Conservation (phyloP, 2,329 filamentous ascomycete species). For the Zasmidium cellare region DNA sequence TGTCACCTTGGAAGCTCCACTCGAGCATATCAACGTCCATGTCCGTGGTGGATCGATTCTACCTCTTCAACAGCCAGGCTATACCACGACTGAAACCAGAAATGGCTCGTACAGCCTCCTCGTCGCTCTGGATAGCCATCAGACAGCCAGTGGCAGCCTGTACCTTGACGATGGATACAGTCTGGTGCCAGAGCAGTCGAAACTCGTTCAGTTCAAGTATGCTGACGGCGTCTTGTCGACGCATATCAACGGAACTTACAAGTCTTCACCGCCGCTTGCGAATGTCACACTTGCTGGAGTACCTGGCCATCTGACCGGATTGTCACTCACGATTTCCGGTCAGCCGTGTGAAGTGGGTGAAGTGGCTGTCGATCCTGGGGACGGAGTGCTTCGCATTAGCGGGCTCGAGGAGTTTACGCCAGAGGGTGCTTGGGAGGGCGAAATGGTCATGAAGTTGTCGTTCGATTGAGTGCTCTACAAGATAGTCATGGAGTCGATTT, state of each 20-base stretch:
- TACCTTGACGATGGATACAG: conserved; percentile 68
- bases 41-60: conserved; percentile 25
- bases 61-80: conserved; percentile 23
- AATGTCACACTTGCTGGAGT: conserved; percentile 29
- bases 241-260: conserved; percentile 22
- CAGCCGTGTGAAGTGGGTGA: conserved; percentile 4
- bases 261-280: conserved; percentile 21
- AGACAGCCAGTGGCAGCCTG: conserved; percentile 8
- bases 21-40: conserved; percentile 30
- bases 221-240: conserved; percentile 18
- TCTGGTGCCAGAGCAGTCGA: conserved; percentile 55
- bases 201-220: conserved; percentile 46
- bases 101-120: conserved; percentile 15
- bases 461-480: too few relatives aligned
- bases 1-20: conserved; percentile 26
- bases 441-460: neutral
- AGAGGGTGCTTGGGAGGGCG: conserved; percentile 1
- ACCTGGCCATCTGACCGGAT: neutral
- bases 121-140: conserved; percentile 12
- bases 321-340: neutral
- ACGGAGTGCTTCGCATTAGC: neutral
- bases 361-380: neutral
- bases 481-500: too few relatives aligned
- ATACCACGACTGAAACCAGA: conserved; percentile 19
- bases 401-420: conserved; percentile 3